These are phyloP conservation scores for Raffaelea deltoideospora DNA, from an alignment of 2,329 filamentous ascomycete genomes.

Conservation along the genomic window DNA sequence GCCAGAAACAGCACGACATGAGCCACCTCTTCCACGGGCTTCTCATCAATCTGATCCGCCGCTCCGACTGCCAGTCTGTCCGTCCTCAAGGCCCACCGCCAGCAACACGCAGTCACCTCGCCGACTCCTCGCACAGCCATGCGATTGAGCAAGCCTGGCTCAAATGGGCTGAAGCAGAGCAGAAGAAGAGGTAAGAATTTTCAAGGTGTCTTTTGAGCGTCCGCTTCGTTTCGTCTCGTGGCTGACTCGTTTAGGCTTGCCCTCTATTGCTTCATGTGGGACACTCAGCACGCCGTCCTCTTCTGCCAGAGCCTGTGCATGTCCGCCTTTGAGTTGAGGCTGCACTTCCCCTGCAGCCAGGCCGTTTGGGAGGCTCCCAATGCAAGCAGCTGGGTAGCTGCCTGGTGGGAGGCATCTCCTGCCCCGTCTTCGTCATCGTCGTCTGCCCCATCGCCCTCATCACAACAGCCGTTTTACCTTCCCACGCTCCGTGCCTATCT, in stretches of 20 bases:
- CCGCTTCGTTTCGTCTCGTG: neutral
- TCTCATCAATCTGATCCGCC: conserved; percentile 9
- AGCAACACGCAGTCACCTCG: neutral
- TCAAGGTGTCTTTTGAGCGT: neutral
- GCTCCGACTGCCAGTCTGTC: conserved; percentile 8
- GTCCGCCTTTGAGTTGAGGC: conserved; percentile 9
- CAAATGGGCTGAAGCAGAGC: conserved; percentile 5
- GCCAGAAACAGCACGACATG: conserved; percentile 10
- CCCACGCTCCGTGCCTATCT: conserved; percentile 1
- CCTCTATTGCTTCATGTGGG: conserved; percentile 9
- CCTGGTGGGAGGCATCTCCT: conserved; percentile 1
- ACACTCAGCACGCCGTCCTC: conserved; percentile 10
- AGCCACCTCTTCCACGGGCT: conserved; percentile 10
- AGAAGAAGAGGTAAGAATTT: conserved; percentile 5
- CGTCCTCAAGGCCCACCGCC: conserved; percentile 1
- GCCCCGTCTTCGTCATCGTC: neutral
- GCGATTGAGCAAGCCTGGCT: conserved; percentile 2
- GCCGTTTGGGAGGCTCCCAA: conserved; percentile 6
- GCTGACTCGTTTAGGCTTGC: conserved; percentile 4
- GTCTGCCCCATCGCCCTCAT: neutral
- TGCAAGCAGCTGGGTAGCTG: neutral
- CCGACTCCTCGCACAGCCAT: neutral
- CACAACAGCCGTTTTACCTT: conserved; percentile 1
- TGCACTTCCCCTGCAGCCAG: conserved; percentile 7
- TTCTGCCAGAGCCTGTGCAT: conserved; percentile 11